Evolutionary conservation across 2,329 filamentous ascomycete genomes (phyloP).

Genomic region (Gremmenia infestans): DNA sequence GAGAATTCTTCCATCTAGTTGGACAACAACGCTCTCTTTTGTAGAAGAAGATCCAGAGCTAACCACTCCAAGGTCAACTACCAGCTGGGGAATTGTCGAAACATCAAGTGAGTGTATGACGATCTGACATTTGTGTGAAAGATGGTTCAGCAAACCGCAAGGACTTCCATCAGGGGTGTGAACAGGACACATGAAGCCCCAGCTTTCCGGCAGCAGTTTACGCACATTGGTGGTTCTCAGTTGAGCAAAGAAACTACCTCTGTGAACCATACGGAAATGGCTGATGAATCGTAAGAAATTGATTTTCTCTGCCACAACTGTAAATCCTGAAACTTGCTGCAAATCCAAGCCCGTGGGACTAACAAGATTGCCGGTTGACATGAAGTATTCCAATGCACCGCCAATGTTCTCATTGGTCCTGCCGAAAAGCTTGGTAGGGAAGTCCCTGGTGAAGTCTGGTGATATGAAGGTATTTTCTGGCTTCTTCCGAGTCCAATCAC

Average conservation of each 20-base stretch:
- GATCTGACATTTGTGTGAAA: conserved; percentile 91
- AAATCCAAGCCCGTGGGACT: conserved; percentile 89
- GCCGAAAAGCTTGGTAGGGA: conserved; percentile 70
- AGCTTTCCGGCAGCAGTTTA: conserved; percentile 92
- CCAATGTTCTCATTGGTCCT: conserved; percentile 87
- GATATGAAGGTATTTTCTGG: conserved; percentile 70
- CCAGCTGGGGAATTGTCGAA: conserved; percentile 66
- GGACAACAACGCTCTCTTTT: conserved; percentile 80
- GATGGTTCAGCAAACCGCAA: conserved; percentile 90
- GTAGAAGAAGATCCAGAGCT: conserved; percentile 71
- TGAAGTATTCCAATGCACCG: conserved; percentile 84
- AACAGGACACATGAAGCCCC: conserved; percentile 96
- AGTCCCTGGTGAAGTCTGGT: conserved; percentile 72
- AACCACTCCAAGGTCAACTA: conserved; percentile 75
- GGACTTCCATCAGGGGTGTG: conserved; percentile 96
- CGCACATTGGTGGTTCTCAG: conserved; percentile 95
- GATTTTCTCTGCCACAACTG: conserved; percentile 95
- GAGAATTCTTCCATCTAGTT: conserved; percentile 83
- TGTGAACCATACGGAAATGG: conserved; percentile 98
- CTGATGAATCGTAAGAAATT: conserved; percentile 98
- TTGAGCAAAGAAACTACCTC: conserved; percentile 97
- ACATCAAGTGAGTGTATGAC: conserved; percentile 71
- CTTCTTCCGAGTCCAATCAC: conserved; percentile 52
- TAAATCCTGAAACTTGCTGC: conserved; percentile 92
- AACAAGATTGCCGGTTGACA: conserved; percentile 90